Percentiles rank a stretch among this genome's conserved stretches.
Evolutionary conservation across 768 basidiomycete species (phyloP).

Genomic region (Paxillus involutus): DNA sequence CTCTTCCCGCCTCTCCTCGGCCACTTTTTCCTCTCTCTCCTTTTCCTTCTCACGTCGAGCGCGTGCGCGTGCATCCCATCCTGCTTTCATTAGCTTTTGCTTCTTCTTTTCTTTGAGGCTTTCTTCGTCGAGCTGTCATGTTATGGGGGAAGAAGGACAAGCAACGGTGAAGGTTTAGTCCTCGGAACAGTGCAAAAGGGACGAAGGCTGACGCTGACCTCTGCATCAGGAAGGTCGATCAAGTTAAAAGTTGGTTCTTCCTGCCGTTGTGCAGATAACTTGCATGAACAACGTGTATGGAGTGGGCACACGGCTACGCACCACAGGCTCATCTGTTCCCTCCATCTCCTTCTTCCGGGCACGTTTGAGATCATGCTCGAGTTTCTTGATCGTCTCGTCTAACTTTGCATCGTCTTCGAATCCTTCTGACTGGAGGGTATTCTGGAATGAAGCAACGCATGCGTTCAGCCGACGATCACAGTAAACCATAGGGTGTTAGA

Average conservation of each 20-base stretch:
- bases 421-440: constrained; percentile 62
- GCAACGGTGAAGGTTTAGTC: neutral
- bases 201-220: constrained; percentile 44
- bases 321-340: constrained; percentile 62
- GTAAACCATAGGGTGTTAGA: neutral
- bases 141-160: neutral
- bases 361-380: constrained; percentile 75
- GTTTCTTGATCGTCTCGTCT: constrained; percentile 82
- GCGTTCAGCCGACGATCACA: neutral
- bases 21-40: constrained; percentile 67
- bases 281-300: neutral
- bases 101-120: constrained; percentile 91
- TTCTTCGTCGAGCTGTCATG: constrained; percentile 79
- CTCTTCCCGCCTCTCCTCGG: constrained; percentile 62
- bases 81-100: constrained; percentile 90
- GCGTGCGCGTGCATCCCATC: constrained; percentile 86
- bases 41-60: constrained; percentile 85
- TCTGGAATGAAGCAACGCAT: constrained; percentile 34
- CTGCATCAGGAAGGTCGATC: constrained; percentile 87
- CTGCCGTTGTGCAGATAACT: constrained; percentile 29
- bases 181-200: neutral
- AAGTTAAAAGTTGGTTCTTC: constrained; percentile 89
- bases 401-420: constrained; percentile 78
- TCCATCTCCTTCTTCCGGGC: constrained; percentile 80
- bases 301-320: constrained; percentile 21